phyloP scores from a whole-genome alignment of 345 rosid species.

The Turritis glabra region DNA sequence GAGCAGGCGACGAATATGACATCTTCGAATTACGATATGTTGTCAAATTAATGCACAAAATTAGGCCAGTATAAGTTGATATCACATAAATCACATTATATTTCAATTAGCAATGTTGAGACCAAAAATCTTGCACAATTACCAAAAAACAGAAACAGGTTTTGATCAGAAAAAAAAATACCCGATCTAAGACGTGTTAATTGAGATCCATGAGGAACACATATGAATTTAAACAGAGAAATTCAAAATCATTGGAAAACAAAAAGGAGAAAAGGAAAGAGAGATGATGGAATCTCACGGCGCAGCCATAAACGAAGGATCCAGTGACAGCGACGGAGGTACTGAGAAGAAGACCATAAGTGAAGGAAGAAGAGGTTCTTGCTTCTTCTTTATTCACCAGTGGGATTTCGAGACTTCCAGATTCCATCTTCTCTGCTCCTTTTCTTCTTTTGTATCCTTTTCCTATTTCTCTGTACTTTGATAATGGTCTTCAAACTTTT shows the following conservation, averaged over 20 bases:
- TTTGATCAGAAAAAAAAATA: background rate
- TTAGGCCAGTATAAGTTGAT: background rate
- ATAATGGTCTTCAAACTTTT: background rate
- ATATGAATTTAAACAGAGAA: background rate
- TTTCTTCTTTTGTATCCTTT: background rate
- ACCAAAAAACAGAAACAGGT: background rate
- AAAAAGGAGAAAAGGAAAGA: too few species aligned
- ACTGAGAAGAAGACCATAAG: background rate
- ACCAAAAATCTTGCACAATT: background rate
- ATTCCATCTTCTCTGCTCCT: background rate
- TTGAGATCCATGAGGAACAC: background rate
- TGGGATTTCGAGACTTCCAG: background rate
- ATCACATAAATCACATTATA: background rate
- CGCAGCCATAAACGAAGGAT: background rate
- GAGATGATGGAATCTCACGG: background rate
- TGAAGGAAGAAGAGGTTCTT: background rate
- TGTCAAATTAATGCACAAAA: background rate
- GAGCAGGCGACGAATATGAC: slow-evolving; percentile 66
- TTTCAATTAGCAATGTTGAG: background rate
- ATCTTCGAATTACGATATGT: slow-evolving; percentile 36
- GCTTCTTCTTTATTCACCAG: background rate
- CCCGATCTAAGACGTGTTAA: background rate
- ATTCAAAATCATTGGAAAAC: background rate
- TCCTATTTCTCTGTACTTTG: background rate
- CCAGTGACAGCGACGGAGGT: background rate